These are phyloP conservation scores for Pichia californica DNA, from an alignment of 805 yeast genomes.

Conservation along the genomic window DNA sequence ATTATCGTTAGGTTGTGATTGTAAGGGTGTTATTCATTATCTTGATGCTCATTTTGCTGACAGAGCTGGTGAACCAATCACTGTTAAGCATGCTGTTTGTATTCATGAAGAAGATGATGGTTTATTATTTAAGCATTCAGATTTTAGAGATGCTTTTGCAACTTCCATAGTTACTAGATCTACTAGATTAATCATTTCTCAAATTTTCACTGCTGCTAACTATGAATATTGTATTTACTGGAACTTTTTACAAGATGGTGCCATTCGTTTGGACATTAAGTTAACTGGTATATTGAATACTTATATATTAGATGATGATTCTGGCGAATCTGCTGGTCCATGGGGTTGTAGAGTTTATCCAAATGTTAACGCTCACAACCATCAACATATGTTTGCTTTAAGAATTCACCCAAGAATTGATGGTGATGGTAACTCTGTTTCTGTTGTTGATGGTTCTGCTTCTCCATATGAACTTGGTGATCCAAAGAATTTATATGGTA, in stretches of 20 bases:
- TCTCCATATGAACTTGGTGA: constrained; percentile 59
- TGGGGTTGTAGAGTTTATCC: constrained; percentile 83
- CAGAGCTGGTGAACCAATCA: constrained; percentile 60
- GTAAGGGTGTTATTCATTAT: constrained; percentile 81
- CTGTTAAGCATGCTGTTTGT: constrained; percentile 72
- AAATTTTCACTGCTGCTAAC: constrained; percentile 82
- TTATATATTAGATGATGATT: constrained; percentile 51
- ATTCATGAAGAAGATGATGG: constrained; percentile 87
- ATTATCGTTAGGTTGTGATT: constrained; percentile 71
- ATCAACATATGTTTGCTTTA: constrained; percentile 75
- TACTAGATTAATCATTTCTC: constrained; percentile 65
- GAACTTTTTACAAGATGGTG: constrained; percentile 79
- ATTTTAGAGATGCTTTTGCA: constrained; percentile 72
- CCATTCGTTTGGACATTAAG: constrained; percentile 71
- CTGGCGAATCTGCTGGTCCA: constrained; percentile 61
- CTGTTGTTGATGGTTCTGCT: constrained; percentile 55
- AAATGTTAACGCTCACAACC: constrained; percentile 76
- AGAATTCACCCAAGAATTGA: constrained; percentile 78
- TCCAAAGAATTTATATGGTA: constrained; percentile 69
- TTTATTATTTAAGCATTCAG: constrained; percentile 72
- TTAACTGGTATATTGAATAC: constrained; percentile 82
- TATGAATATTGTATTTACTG: constrained; percentile 82
- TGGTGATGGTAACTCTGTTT: constrained; percentile 73
- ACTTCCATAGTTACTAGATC: constrained; percentile 74
- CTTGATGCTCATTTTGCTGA: constrained; percentile 71